Conservation (phyloP, 148 eudicot species). For the Rhododendron molle region DNA sequence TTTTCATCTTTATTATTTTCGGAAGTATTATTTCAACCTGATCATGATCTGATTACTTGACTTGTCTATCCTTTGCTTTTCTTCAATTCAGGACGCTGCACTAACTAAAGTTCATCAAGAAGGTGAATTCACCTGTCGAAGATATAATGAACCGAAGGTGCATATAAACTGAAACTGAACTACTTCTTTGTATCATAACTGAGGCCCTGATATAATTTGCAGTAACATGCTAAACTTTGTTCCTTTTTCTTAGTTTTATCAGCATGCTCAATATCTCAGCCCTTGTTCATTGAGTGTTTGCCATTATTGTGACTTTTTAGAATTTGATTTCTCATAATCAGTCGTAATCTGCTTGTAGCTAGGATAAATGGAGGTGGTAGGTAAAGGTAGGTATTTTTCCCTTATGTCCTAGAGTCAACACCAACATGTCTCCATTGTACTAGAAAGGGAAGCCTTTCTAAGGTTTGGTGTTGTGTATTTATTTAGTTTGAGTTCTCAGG, state of each 20-base stretch:
- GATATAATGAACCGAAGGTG: conserved; percentile 25
- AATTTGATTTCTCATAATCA: conserved; percentile 10
- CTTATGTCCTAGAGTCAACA: conserved; percentile 8
- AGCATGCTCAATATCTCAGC: conserved; percentile 28
- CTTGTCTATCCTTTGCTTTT: not conserved
- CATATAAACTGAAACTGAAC: conserved; percentile 29
- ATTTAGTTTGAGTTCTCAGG: not conserved
- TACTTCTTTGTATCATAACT: conserved; percentile 24
- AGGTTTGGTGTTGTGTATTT: conserved; percentile 16
- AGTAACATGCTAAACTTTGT: conserved; percentile 14
- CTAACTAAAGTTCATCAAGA: conserved; percentile 13
- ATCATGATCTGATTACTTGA: not conserved
- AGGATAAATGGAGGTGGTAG: not conserved
- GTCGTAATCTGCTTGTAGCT: conserved; percentile 10
- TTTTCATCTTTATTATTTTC: not conserved
- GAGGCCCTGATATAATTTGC: conserved; percentile 15
- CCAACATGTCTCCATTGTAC: conserved; percentile 4
- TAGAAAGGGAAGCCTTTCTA: conserved; percentile 15
- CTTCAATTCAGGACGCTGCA: conserved; percentile 22
- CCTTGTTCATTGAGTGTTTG: conserved; percentile 14
- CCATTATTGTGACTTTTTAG: conserved; percentile 21
- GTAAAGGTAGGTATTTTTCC: conserved; percentile 8
- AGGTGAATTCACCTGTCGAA: conserved; percentile 35
- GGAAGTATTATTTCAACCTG: not conserved
- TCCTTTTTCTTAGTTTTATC: conserved; percentile 1